Evolutionary conservation across 306 rosid genomes (phyloP), one percentile per base, ranked within the genome.

Genomic region (Clitoria ternatea): DNA sequence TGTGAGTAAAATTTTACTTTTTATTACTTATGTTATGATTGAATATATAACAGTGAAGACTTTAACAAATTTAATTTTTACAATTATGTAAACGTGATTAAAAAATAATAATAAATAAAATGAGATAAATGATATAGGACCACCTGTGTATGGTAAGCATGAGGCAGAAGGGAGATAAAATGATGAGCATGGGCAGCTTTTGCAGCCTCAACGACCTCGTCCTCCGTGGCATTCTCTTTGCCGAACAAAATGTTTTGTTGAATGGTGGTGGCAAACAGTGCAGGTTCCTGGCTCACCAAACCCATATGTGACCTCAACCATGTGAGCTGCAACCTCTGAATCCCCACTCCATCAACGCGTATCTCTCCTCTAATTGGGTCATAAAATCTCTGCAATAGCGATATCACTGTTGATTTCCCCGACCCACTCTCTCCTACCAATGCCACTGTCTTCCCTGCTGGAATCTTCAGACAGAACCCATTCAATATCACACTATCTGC

Each of bases 261-360:
- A 39, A 90, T 88, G 61, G 76, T 73, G 13, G 97, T 90, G 0
- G 92, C 97, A 22, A 90, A 88, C 3, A 90, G 82, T 1, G 92
- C 90, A 7, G 97, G 97, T 66, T 90, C 97, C 23, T 90, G 97
- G 70, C 97, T 90, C 6, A 90, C 94, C 73, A 90, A 50, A 1
- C 97, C 97, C 97, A 90, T 86, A 36, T 84, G 90, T 0, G 92
- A 86, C 54, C 97, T 74, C 10, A 90, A 20, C 97, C 97, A 88
- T 72, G 82, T 86, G 36, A 90, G 84, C 73, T 88, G 92, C 52
- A 86, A 62, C 82, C 52, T 80, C 7, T 81, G 76, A 26, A 86
- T 81, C 60, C 72, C 76, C 13, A 90, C 79, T n/a, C 97, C 94
- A 15, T 90, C 97, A 1, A 90, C 30, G 4, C 77, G 70, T 53